Evolutionary conservation across 306 rosid genomes (phyloP).

Genomic region (Astragalus glycyphyllos): DNA sequence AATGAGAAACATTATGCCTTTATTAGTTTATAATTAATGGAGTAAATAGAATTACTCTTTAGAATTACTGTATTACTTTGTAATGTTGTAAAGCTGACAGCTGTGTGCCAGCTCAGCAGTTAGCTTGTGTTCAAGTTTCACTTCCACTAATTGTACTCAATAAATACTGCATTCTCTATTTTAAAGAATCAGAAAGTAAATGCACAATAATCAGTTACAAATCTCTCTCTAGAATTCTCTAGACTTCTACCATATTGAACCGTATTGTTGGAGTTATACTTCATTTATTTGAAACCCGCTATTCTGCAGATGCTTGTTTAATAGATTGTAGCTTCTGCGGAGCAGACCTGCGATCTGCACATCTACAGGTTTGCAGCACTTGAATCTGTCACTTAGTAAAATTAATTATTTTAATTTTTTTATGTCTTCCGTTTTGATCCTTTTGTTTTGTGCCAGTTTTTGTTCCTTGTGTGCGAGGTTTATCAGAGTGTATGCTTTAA

Average conservation of each 20-base stretch:
- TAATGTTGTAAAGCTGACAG: too few species aligned
- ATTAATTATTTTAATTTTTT: constrained; percentile 26
- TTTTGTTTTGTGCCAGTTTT: constrained; percentile 21
- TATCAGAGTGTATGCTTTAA: background rate
- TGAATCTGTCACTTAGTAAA: constrained; percentile 24
- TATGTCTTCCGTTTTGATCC: constrained; percentile 16
- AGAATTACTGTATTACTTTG: too few species aligned
- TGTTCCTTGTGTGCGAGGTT: background rate
- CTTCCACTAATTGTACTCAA: too few species aligned
- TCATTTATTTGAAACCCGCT: constrained; percentile 35
- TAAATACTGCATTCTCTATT: too few species aligned
- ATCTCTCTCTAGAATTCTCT: too few species aligned
- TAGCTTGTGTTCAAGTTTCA: too few species aligned
- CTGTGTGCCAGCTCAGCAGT: too few species aligned
- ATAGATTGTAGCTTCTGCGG: constrained; percentile 85
- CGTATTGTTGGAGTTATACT: constrained; percentile 16
- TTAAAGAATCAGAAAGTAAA: too few species aligned
- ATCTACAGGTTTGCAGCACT: constrained; percentile 73
- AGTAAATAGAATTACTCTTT: too few species aligned
- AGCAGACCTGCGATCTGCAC: constrained; percentile 95
- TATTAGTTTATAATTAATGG: too few species aligned
- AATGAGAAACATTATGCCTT: background rate
- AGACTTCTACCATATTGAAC: background rate
- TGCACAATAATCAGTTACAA: too few species aligned
- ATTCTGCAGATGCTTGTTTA: constrained; percentile 85